These are phyloP conservation scores for Chenopodium berlandieri DNA, from an alignment of 148 eudicot species.

Conservation along the genomic window DNA sequence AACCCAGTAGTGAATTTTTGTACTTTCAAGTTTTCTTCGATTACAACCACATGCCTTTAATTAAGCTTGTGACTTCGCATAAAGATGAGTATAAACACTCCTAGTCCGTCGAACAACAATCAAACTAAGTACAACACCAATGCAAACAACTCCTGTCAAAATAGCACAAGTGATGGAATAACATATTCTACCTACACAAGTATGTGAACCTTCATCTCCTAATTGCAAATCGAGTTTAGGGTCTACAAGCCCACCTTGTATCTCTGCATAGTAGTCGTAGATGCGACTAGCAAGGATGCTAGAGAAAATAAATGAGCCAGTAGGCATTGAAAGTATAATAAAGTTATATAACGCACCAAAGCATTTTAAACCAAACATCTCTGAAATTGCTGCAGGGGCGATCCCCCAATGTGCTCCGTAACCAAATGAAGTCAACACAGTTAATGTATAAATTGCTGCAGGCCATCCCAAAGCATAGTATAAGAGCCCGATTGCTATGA, in stretches of 20 bases:
- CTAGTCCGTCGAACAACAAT: conserved; percentile 48
- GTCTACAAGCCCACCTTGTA: conserved; percentile 27
- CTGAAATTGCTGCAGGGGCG: conserved; percentile 59
- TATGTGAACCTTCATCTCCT: conserved; percentile 21
- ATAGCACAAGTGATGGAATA: conserved; percentile 55
- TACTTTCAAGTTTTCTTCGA: neutral
- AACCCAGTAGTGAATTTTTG: neutral
- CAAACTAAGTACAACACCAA: conserved; percentile 42
- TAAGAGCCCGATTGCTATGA: conserved; percentile 53
- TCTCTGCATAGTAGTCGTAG: conserved; percentile 55
- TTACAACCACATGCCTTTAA: neutral
- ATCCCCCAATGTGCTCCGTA: conserved; percentile 72
- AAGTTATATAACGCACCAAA: conserved; percentile 58
- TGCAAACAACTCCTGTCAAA: conserved; percentile 40
- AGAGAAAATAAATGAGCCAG: conserved; percentile 51
- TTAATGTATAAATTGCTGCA: conserved; percentile 47
- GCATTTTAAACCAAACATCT: conserved; percentile 59
- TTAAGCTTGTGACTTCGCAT: conserved; percentile 25
- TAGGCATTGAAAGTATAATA: conserved; percentile 45
- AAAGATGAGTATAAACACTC: conserved; percentile 48
- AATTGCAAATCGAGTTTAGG: neutral
- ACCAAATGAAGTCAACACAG: conserved; percentile 45
- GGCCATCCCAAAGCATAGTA: conserved; percentile 56
- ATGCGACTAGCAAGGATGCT: conserved; percentile 55
- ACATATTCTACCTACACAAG: conserved; percentile 50